Percentiles rank a stretch among this genome's conserved stretches.
phyloP scores from a whole-genome alignment of 2,329 filamentous ascomycete genomes.

The Colletotrichum sp. region DNA sequence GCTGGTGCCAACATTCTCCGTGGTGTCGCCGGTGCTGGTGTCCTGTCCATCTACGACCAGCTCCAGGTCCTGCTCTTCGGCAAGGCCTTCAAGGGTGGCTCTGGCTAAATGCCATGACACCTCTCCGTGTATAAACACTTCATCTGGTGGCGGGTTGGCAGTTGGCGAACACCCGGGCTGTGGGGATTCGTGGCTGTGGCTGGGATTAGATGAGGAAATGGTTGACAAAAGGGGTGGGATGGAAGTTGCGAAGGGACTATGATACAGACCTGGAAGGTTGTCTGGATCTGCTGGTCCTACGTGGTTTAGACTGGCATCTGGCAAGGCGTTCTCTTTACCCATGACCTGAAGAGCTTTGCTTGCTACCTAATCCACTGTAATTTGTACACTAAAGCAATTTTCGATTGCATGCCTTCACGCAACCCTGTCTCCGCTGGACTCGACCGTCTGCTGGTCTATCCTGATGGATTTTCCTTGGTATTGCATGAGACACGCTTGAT shows the following conservation, averaged over 20 bases:
- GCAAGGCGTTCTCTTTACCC: conserved; percentile 49
- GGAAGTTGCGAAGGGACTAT: conserved; percentile 53
- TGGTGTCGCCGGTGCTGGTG: conserved; percentile 99
- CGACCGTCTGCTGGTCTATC: conserved; percentile 24
- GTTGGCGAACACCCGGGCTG: conserved; percentile 37
- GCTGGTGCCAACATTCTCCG: conserved; percentile 99
- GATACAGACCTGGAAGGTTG: conserved; percentile 36
- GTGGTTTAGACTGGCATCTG: conserved; percentile 55
- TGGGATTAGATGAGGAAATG: conserved; percentile 30
- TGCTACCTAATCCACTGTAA: conserved; percentile 64
- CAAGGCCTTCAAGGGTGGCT: conserved; percentile 91
- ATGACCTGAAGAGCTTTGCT: conserved; percentile 45
- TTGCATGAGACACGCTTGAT: conserved; percentile 14
- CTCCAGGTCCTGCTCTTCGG: conserved; percentile 99
- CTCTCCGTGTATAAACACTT: conserved; percentile 47
- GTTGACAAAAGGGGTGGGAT: conserved; percentile 50
- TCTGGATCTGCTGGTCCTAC: conserved; percentile 43
- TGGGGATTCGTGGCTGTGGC: conserved; percentile 31
- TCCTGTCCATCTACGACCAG: conserved; percentile 99
- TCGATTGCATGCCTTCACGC: conserved; percentile 44
- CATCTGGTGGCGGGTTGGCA: conserved; percentile 33
- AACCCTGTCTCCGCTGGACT: conserved; percentile 37
- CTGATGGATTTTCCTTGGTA: conserved; percentile 18
- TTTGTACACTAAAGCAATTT: conserved; percentile 67
- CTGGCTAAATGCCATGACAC: conserved; percentile 48